phyloP scores from a whole-genome alignment of 306 rosid genomes.

The Cicer judaicum region DNA sequence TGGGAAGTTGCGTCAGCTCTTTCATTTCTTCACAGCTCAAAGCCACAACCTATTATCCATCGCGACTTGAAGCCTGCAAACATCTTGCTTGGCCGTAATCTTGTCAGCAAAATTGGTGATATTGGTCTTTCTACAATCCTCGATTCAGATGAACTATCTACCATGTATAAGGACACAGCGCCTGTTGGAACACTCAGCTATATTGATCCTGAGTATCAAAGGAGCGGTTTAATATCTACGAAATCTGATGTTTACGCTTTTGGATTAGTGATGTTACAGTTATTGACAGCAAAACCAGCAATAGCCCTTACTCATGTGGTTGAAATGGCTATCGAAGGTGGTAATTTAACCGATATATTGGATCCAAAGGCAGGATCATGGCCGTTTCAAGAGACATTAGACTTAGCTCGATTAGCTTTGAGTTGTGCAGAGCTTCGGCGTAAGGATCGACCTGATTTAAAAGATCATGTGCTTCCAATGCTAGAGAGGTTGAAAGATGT shows the following conservation, averaged over 20 bases:
- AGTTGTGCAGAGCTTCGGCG: slow-evolving; percentile 88
- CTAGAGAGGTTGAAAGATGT: slow-evolving; percentile 70
- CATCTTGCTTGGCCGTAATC: slow-evolving; percentile 84
- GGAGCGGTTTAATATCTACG: slow-evolving; percentile 74
- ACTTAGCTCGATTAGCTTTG: slow-evolving; percentile 74
- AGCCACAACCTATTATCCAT: slow-evolving; percentile 90
- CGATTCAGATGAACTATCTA: slow-evolving; percentile 62
- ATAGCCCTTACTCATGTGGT: slow-evolving; percentile 73
- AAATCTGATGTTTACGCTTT: slow-evolving; percentile 93
- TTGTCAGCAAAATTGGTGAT: slow-evolving; percentile 92
- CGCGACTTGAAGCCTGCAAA: slow-evolving; percentile 96
- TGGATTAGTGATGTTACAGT: slow-evolving; percentile 89
- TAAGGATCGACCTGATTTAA: slow-evolving; percentile 83
- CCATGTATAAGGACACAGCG: slow-evolving; percentile 58
- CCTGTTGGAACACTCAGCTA: slow-evolving; percentile 91
- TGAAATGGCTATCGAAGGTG: slow-evolving; percentile 70
- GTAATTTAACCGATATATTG: slow-evolving; percentile 60
- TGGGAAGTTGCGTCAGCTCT: slow-evolving; percentile 98
- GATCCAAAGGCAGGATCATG: slow-evolving; percentile 83
- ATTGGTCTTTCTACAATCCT: slow-evolving; percentile 84
- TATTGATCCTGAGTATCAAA: slow-evolving; percentile 96
- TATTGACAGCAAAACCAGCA: slow-evolving; percentile 85
- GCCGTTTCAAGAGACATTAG: slow-evolving; percentile 79
- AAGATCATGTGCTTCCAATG: slow-evolving; percentile 70
- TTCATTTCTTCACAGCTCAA: slow-evolving; percentile 82